Evolutionary conservation across 129 eudicot genomes (phyloP).

Genomic region (Lactuca saligna): DNA sequence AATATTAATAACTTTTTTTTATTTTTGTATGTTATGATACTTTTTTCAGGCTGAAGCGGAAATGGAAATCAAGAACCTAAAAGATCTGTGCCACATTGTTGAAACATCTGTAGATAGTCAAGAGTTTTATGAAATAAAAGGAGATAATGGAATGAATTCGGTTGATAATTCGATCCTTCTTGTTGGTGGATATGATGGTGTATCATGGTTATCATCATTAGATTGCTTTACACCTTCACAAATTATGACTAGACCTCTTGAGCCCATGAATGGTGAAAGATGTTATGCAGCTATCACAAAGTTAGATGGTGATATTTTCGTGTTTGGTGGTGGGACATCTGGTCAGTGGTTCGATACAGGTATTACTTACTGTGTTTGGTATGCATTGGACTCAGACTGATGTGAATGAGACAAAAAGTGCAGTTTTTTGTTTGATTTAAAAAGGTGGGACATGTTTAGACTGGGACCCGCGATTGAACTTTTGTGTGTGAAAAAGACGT

Average conservation of each 20-base stretch:
- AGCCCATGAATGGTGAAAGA: conserved; percentile 58
- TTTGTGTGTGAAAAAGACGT: too few relatives aligned
- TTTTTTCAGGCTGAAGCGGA: conserved; percentile 50
- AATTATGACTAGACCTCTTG: conserved; percentile 41
- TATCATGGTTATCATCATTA: conserved; percentile 53
- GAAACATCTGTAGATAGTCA: conserved; percentile 24
- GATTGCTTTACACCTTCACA: conserved; percentile 58
- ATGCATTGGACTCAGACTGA: too few relatives aligned
- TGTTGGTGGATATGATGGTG: conserved; percentile 80
- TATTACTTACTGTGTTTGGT: conserved; percentile 17
- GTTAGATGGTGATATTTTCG: conserved; percentile 57
- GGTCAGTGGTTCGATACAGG: conserved; percentile 77
- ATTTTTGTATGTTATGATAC: background rate
- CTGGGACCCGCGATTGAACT: too few relatives aligned
- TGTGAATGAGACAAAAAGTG: too few relatives aligned
- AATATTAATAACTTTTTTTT: too few relatives aligned
- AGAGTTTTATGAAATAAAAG: conserved; percentile 10
- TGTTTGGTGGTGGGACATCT: conserved; percentile 76
- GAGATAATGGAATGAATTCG: conserved; percentile 12
- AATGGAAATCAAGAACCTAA: conserved; percentile 49
- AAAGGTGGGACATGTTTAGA: too few relatives aligned
- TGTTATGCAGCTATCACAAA: conserved; percentile 57
- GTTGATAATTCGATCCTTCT: conserved; percentile 47
- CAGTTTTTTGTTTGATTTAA: too few relatives aligned
- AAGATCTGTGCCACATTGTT: conserved; percentile 27